Percentiles rank a stretch among this genome's conserved stretches.
These are phyloP conservation scores for Xylaria sp. DNA, from an alignment of 2,329 filamentous ascomycete genomes.

Conservation along the genomic window DNA sequence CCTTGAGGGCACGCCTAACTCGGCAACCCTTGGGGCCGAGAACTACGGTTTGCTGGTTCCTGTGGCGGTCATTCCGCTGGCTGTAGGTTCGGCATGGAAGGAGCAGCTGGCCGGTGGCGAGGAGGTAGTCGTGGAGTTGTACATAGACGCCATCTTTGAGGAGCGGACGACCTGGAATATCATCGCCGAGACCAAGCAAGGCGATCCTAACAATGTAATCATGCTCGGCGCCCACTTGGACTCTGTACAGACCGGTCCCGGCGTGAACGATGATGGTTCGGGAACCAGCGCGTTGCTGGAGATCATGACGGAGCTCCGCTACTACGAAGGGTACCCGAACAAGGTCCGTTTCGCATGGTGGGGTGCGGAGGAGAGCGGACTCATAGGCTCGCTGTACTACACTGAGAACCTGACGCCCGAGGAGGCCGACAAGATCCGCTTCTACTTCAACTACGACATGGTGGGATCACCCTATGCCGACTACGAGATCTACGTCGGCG, in stretches of 20 bases:
- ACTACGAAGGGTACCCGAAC: conserved; percentile 46
- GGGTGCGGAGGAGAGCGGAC: conserved; percentile 51
- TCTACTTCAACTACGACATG: conserved; percentile 77
- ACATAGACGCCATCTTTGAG: conserved; percentile 47
- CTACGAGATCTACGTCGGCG: conserved; percentile 47
- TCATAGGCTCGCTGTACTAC: conserved; percentile 52
- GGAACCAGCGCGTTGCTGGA: conserved; percentile 48
- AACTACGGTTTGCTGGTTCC: conserved; percentile 46
- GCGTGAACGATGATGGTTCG: conserved; percentile 50
- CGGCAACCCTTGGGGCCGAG: conserved; percentile 59
- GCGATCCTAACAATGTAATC: conserved; percentile 50
- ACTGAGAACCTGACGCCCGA: conserved; percentile 43
- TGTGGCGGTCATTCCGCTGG: conserved; percentile 45
- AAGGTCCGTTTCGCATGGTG: conserved; percentile 53
- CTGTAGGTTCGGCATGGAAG: conserved; percentile 46
- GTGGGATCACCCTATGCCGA: conserved; percentile 55
- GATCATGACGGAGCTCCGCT: conserved; percentile 45
- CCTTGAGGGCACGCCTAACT: conserved; percentile 50
- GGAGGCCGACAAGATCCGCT: conserved; percentile 61
- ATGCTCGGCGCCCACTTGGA: conserved; percentile 51
- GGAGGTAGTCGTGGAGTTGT: conserved; percentile 43
- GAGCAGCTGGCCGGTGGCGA: conserved; percentile 43
- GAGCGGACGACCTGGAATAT: conserved; percentile 48
- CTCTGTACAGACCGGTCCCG: conserved; percentile 47
- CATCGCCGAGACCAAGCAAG: conserved; percentile 51